A percentile compares a stretch with the other conserved stretches of the same genome.
phyloP scores from a whole-genome alignment of 192 early-diverging fungal genomes.

The Umbelopsis ramanniana region DNA sequence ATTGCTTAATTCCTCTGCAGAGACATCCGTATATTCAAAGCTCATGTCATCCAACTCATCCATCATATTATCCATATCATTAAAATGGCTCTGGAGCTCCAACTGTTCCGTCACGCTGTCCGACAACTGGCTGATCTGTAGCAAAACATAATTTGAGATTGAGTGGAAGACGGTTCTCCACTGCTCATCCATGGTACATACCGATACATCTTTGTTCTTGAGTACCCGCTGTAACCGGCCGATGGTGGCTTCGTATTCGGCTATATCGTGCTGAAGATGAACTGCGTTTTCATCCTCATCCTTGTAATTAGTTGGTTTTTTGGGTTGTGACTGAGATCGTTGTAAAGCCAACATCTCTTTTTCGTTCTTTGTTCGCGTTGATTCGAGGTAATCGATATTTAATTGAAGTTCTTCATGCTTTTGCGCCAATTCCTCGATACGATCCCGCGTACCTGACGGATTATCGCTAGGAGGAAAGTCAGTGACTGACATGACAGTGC shows the following conservation, averaged over 20 bases:
- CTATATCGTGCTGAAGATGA: constrained; percentile 3
- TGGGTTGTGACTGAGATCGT: constrained; percentile 3
- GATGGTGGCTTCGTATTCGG: constrained; percentile 10
- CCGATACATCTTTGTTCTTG: constrained; percentile 4
- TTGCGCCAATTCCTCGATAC: constrained; percentile 25
- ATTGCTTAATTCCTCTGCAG: neutral
- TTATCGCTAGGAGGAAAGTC: neutral
- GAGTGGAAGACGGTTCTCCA: neutral
- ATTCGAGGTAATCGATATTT: constrained; percentile 29
- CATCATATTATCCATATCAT: constrained; percentile 16
- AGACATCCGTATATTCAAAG: constrained; percentile 20
- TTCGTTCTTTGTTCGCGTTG: constrained; percentile 19
- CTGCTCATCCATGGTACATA: neutral
- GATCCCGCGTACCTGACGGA: constrained; percentile 6
- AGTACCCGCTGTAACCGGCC: constrained; percentile 5
- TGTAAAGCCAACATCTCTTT: constrained; percentile 11
- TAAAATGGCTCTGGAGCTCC: constrained; percentile 6
- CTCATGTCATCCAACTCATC: constrained; percentile 23
- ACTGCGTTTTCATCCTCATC: constrained; percentile 12
- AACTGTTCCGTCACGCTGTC: constrained; percentile 20
- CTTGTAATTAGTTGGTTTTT: neutral
- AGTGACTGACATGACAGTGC: neutral
- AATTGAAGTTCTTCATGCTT: constrained; percentile 24
- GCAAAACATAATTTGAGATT: neutral
- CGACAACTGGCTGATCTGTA: constrained; percentile 13